phyloP scores from a whole-genome alignment of 148 eudicot genomes.

The Rhododendron williamsianum region DNA sequence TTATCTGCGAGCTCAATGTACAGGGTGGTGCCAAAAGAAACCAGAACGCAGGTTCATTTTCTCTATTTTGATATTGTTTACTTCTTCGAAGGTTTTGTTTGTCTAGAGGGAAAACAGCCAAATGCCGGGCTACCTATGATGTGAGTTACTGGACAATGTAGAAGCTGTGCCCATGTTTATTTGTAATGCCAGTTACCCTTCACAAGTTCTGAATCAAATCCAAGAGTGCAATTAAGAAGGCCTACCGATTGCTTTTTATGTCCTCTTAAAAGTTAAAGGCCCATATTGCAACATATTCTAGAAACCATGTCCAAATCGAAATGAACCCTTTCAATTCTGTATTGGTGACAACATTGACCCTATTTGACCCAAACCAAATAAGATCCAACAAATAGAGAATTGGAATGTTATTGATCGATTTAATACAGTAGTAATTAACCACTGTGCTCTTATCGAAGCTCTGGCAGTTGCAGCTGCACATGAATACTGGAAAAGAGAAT shows the following conservation, averaged over 20 bases:
- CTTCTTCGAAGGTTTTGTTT: conserved; percentile 13
- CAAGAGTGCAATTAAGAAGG: conserved; percentile 27
- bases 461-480: not conserved
- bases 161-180: conserved; percentile 45
- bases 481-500: not conserved
- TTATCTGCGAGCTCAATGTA: not conserved
- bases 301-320: too few species aligned
- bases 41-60: not conserved
- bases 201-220: conserved; percentile 38
- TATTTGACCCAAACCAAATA: not conserved
- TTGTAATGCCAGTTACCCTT: conserved; percentile 31
- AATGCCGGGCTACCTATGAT: conserved; percentile 31
- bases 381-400: not conserved
- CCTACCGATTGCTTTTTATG: conserved; percentile 28
- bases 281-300: too few species aligned
- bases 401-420: not conserved
- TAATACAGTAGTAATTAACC: not conserved
- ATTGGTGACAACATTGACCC: not conserved
- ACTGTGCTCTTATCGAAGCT: not conserved
- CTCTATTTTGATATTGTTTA: not conserved
- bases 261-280: too few species aligned
- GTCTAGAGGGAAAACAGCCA: conserved; percentile 25
- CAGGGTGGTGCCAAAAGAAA: not conserved
- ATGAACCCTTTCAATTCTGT: too few species aligned
- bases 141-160: conserved; percentile 38